Evolutionary conservation across 345 rosid species (phyloP), one percentile per base, ranked within the genome.

Genomic region (Linum tenue): DNA sequence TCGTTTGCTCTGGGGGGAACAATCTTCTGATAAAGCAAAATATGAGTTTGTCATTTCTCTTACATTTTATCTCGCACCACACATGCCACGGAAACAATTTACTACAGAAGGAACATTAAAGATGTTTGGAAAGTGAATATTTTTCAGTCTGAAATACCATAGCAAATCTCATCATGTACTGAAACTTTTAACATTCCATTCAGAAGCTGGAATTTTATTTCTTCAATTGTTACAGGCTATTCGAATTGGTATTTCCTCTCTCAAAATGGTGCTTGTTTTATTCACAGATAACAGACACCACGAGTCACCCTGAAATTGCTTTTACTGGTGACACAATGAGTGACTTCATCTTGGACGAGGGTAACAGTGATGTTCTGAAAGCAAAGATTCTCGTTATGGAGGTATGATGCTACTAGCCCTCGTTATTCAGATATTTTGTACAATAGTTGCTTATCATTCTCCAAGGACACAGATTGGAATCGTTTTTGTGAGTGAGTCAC

Each of bases 281-380:
- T 73, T 74, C 68, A 63, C 89, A 94, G 99, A 89, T 94, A 62
- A 90, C 97, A 42, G 22, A 79, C 72, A 85, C 86, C 48, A 64
- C 69, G 36, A 82, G 83, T 56, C 64, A 76, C 55, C 92, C 95
- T 42, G 95, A 90, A 85, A 83, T 94, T 59, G 96, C 99, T 61
- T 94, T 94, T 79, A 94, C 97, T 0, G 97, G 99, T 74, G 99
- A 94, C 71, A 90, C 99, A 15, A 88, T 60, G 66, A 78, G 87
- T 4, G 92, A 94, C 77, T 90, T 90, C 70, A 78, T 94, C 58
- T 65, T 70, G 55, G 95, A 90, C 66, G 83, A 82, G 58, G 62
- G 51, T 44, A 90, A 94, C 59, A 57, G 31, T 35, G 96, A 94
- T 80, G 95, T 78, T 73, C 72, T 94, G 80, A 83, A 74, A 69